Evolutionary conservation across 768 basidiomycete species (phyloP).

Genomic region (Boletus sp.): DNA sequence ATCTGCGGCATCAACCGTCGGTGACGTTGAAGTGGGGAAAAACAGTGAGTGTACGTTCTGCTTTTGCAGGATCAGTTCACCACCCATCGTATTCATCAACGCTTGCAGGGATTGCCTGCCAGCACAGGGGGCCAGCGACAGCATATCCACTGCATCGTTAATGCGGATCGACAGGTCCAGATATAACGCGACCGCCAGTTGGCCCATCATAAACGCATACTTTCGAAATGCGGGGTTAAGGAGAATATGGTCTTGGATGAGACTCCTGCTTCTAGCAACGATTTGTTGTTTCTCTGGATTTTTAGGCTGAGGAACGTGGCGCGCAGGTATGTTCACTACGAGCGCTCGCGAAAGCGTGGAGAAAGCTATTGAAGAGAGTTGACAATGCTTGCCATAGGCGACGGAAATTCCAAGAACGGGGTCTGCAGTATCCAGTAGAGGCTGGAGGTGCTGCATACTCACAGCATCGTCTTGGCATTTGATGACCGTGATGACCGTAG

Average conservation of each 20-base stretch:
- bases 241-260: conserved; percentile 36
- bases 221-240: conserved; percentile 30
- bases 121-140: conserved; percentile 28
- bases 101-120: conserved; percentile 35
- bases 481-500: conserved; percentile 29
- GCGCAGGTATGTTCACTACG: conserved; percentile 30
- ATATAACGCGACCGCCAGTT: conserved; percentile 39
- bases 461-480: conserved; percentile 29
- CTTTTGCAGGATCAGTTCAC: conserved; percentile 29
- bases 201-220: conserved; percentile 47
- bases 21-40: conserved; percentile 11
- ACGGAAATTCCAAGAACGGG: no score
- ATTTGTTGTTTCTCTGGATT: background rate
- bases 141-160: conserved; percentile 39
- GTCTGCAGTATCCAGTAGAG: conserved; percentile 31
- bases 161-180: conserved; percentile 39
- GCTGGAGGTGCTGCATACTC: conserved; percentile 18
- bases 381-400: conserved; percentile 35
- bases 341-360: conserved; percentile 37
- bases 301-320: conserved; percentile 8
- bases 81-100: conserved; percentile 39
- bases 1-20: conserved; percentile 13
- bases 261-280: conserved; percentile 10
- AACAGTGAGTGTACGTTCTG: conserved; percentile 32
- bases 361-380: conserved; percentile 39